Conservation (phyloP, 371 early-diverging fungal genomes). For the Lichtheimia ornata region DNA sequence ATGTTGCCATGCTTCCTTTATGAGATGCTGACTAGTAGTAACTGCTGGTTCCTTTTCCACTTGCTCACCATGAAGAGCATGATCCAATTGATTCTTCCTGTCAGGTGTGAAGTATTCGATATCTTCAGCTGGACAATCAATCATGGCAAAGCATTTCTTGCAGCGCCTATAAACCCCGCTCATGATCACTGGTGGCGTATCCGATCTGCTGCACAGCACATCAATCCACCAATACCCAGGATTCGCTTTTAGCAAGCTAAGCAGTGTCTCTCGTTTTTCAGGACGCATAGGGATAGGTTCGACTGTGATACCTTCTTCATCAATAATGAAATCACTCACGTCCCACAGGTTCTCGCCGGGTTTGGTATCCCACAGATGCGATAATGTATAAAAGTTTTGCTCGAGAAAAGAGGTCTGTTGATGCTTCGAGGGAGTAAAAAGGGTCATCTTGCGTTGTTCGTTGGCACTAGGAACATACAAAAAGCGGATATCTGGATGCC, state of each 20-base stretch:
- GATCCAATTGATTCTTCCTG: background rate
- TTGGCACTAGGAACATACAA: too few relatives aligned
- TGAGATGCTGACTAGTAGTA: background rate
- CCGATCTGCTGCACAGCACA: background rate
- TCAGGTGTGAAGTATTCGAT: background rate
- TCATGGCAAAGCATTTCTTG: background rate
- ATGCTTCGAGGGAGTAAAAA: too few relatives aligned
- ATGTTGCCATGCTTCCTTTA: background rate
- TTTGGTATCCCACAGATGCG: background rate
- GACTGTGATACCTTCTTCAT: background rate
- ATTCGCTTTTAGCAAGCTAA: background rate
- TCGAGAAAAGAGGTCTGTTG: too few relatives aligned
- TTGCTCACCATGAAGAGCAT: too few relatives aligned
- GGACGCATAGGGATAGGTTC: background rate
- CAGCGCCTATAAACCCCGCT: background rate
- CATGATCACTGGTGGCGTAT: background rate
- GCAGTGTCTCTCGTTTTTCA: background rate
- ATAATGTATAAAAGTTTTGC: background rate
- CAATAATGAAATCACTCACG: background rate
- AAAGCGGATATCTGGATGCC: too few relatives aligned
- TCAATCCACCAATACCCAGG: constrained; percentile 1
- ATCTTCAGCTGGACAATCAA: background rate
- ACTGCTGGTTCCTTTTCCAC: background rate
- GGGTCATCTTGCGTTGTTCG: too few relatives aligned
- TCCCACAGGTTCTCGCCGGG: background rate